These are phyloP conservation scores for Adiantum capillusveneris DNA, from an alignment of 75 land plant species.

Conservation along the genomic window DNA sequence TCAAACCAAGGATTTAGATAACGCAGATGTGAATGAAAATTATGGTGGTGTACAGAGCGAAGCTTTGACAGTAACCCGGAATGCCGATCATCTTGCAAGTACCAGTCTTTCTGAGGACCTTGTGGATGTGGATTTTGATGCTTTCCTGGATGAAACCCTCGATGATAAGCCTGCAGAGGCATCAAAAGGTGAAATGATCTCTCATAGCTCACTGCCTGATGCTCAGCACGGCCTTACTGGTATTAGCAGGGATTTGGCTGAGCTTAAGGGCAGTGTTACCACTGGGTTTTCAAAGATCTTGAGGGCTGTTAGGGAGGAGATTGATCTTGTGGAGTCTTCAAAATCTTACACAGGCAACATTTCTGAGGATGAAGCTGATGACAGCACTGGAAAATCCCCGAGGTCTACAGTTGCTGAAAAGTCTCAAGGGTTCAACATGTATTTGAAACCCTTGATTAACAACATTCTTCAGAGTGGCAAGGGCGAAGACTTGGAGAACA, in stretches of 20 bases:
- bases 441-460: too few species aligned
- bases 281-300: constrained; percentile 46
- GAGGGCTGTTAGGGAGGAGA: constrained; percentile 18
- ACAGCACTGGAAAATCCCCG: too few species aligned
- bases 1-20: neutral
- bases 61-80: neutral
- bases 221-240: constrained; percentile 19
- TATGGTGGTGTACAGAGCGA: too few species aligned
- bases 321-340: constrained; percentile 12
- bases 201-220: constrained; percentile 1
- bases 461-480: too few species aligned
- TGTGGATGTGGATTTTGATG: neutral
- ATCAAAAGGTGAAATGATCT: too few species aligned
- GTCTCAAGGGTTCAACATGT: too few species aligned
- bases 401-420: too few species aligned
- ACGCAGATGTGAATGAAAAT: neutral
- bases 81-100: constrained; percentile 3
- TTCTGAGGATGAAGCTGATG: too few species aligned
- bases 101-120: neutral
- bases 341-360: constrained; percentile 5
- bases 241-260: constrained; percentile 48
- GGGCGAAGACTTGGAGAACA: too few species aligned
- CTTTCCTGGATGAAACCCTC: neutral
- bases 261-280: constrained; percentile 41
- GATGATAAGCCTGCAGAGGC: neutral